Evolutionary conservation across 1,139 yeast species (phyloP).

Genomic region (Tardiomyces depauwii): DNA sequence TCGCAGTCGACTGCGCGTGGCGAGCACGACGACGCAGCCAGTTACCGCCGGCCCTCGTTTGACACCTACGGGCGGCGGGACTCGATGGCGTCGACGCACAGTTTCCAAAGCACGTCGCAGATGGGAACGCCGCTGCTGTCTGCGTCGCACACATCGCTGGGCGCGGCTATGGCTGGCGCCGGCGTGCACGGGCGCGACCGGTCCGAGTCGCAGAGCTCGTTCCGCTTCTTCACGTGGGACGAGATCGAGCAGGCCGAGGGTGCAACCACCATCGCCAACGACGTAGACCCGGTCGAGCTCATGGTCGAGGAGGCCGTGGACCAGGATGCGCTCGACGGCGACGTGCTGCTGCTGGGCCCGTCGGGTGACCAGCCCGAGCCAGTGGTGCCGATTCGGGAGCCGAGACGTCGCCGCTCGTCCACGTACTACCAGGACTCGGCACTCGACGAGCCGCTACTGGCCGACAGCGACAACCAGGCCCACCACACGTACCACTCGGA

Average conservation of each 20-base stretch:
- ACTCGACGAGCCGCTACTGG: conserved; percentile 7
- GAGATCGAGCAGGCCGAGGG: conserved; percentile 86
- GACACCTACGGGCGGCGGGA: conserved; percentile 3
- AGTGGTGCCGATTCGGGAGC: not conserved
- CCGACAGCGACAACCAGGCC: not conserved
- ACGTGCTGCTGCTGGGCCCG: conserved; percentile 7
- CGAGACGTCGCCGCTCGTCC: conserved; percentile 11
- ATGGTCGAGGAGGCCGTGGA: not conserved
- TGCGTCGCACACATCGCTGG: not conserved
- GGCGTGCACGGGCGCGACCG: conserved; percentile 7
- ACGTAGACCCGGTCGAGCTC: conserved; percentile 31
- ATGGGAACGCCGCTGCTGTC: not conserved
- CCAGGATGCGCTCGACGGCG: conserved; percentile 5
- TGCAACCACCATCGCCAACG: conserved; percentile 60
- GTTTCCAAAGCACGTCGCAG: conserved; percentile 4
- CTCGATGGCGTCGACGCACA: conserved; percentile 22
- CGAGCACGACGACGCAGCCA: conserved; percentile 14
- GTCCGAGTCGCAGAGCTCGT: conserved; percentile 26
- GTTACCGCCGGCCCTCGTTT: conserved; percentile 1
- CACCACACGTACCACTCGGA: conserved; percentile 6
- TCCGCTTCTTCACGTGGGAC: conserved; percentile 71
- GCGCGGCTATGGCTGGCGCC: not conserved
- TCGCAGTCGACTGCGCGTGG: conserved; percentile 7
- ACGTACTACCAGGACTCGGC: conserved; percentile 8
- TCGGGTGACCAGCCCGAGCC: conserved; percentile 6